Evolutionary conservation across 176 grass and related monocot species (phyloP).

Genomic region (Zea mays): Zm-B73-REFERENCE-NAM-5.0 NC_050104.1:154221001-154221500

Average conservation of each 20-base stretch:
- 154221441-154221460: not conserved
- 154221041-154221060: not conserved
- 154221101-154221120: not conserved
- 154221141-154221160: not conserved
- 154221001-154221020: not conserved
- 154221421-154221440: not conserved
- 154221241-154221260: not conserved
- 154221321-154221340: too few relatives aligned
- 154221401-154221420: not conserved
- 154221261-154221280: not conserved
- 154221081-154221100: not conserved
- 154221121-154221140: not conserved
- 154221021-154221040: not conserved
- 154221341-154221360: too few relatives aligned
- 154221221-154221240: slow-evolving; percentile 58
- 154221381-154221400: not conserved
- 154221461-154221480: not conserved
- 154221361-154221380: not conserved
- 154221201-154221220: slow-evolving; percentile 5
- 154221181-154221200: not conserved
- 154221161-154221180: not conserved
- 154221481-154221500: slow-evolving; percentile 15
- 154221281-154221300: not conserved
- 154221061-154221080: not conserved
- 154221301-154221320: not conserved